Evolutionary conservation across 202 grass and related monocot species (phyloP), one percentile per base, ranked within the genome.

Genomic region (Schoenoplectus tabernaemontani): DNA sequence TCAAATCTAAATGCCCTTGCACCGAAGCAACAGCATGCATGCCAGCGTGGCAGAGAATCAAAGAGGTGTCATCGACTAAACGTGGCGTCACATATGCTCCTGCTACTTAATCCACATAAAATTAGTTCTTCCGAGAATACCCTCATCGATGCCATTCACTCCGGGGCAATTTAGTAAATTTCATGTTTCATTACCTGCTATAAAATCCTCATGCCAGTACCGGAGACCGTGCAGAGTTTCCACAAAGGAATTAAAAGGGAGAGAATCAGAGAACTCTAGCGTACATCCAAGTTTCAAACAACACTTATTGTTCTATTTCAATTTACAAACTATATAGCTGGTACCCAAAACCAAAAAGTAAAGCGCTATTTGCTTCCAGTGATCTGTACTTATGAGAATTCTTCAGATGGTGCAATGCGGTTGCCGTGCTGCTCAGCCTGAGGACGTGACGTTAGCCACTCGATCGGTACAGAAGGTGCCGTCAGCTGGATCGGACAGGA

Each of bases 331-430:
- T 64, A 26, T 50, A 7, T 30, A 64, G 60, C 78, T 44, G 78
- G 77, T 64, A 62, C 64, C 56, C 57, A 24, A 48, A 79, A 47
- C 13, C 20, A 79, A 50, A 79, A 60, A 2, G 33, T 32, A 9
- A 79, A 64, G 2, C 24, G 17, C 37, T 17, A 51, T 47, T 32
- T 50, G 8, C 13, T 50, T 50, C 15, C 44, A 66, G 73, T 88
- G 81, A 82, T 80, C 67, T 64, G 67, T 70, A 88, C 82, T 93
- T 44, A 93, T 93, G 91, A 90, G 91, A 85, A 84, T 93, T 83
- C 79, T 93, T 63, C 85, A 86, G 61, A 86, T 93, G 82, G 91
- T 93, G 81, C 88, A 84, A 82, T 93, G 86, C 8, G 91, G 91
- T 80, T 90, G 88, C 86, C 88, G 84, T 80, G 91, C 91, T 23